Conservation (phyloP, 2,329 filamentous ascomycete species). For the Aspergillus versicolor region DNA sequence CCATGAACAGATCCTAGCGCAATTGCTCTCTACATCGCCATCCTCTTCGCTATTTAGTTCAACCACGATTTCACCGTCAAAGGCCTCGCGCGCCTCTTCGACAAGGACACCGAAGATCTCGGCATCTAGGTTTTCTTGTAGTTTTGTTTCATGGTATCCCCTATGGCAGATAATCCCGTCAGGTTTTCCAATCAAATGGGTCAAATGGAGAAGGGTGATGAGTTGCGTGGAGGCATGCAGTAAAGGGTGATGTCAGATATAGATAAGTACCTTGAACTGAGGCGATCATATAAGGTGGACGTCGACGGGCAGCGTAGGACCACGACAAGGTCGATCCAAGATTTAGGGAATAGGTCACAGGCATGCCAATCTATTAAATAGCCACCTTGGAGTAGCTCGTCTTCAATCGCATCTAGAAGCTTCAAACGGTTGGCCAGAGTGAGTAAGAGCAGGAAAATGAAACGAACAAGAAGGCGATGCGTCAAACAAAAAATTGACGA, state of each 20-base stretch:
- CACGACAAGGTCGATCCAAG: conserved; percentile 93
- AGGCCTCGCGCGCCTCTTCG: conserved; percentile 84
- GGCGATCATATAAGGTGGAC: conserved; percentile 76
- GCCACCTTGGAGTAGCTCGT: conserved; percentile 74
- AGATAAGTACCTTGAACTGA: conserved; percentile 63
- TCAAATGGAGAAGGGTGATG: neutral
- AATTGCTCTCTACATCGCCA: conserved; percentile 84
- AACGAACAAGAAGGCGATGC: neutral
- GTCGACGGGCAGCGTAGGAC: conserved; percentile 79
- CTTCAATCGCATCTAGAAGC: conserved; percentile 86
- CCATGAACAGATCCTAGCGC: conserved; percentile 82
- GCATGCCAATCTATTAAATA: conserved; percentile 97
- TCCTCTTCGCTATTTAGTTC: conserved; percentile 79
- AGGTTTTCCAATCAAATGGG: neutral
- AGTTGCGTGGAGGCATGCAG: neutral
- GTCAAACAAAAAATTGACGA: neutral
- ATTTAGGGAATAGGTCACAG: conserved; percentile 89
- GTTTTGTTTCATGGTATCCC: conserved; percentile 79
- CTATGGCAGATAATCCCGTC: conserved; percentile 40
- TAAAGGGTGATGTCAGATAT: neutral
- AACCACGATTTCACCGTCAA: conserved; percentile 82
- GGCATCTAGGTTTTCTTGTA: conserved; percentile 93
- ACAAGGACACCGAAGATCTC: conserved; percentile 97
- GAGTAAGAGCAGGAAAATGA: conserved; percentile 4
- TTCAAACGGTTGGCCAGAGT: conserved; percentile 16